A percentile compares a stretch with the other conserved stretches of the same genome.
Evolutionary conservation across 108 stramenopile species (phyloP).

Genomic region (Cyclotella baltica): DNA sequence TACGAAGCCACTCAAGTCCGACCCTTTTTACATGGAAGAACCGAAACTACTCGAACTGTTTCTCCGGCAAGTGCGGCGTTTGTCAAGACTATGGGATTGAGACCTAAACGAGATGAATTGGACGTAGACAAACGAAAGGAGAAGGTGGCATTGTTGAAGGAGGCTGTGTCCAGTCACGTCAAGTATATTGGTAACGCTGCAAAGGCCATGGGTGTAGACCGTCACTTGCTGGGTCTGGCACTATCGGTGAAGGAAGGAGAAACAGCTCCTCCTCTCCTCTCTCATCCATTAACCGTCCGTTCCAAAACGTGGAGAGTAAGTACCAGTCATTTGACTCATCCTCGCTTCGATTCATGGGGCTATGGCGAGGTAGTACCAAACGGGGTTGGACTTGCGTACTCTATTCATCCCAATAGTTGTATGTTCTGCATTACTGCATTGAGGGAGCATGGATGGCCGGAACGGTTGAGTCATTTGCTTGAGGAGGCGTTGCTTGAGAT

Average conservation of each 20-base stretch:
- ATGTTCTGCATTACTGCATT: slow-evolving; percentile 85
- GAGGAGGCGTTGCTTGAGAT: slow-evolving; percentile 89
- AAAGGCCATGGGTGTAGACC: slow-evolving; percentile 85
- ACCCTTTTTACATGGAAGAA: slow-evolving; percentile 80
- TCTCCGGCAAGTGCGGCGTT: slow-evolving; percentile 66
- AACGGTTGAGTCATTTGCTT: slow-evolving; percentile 66
- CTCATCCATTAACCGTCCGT: slow-evolving; percentile 75
- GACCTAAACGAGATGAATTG: slow-evolving; percentile 48
- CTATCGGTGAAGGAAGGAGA: slow-evolving; percentile 70
- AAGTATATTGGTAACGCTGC: slow-evolving; percentile 75
- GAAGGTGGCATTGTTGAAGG: slow-evolving; percentile 66
- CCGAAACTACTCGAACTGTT: slow-evolving; percentile 82
- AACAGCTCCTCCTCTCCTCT: slow-evolving; percentile 68
- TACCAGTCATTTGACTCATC: slow-evolving; percentile 91
- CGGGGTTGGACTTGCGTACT: slow-evolving; percentile 90
- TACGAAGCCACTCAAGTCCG: slow-evolving; percentile 89
- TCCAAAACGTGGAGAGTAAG: slow-evolving; percentile 91
- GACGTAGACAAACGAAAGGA: slow-evolving; percentile 42
- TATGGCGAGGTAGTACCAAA: slow-evolving; percentile 93
- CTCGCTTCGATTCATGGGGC: slow-evolving; percentile 89
- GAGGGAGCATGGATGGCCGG: slow-evolving; percentile 70
- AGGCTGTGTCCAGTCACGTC: slow-evolving; percentile 78
- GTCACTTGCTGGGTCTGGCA: slow-evolving; percentile 85
- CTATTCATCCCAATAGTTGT: slow-evolving; percentile 76
- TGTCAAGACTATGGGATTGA: slow-evolving; percentile 65